Evolutionary conservation across 139 green algal species (phyloP).

Genomic region (Chlamydomonas sp.): DNA sequence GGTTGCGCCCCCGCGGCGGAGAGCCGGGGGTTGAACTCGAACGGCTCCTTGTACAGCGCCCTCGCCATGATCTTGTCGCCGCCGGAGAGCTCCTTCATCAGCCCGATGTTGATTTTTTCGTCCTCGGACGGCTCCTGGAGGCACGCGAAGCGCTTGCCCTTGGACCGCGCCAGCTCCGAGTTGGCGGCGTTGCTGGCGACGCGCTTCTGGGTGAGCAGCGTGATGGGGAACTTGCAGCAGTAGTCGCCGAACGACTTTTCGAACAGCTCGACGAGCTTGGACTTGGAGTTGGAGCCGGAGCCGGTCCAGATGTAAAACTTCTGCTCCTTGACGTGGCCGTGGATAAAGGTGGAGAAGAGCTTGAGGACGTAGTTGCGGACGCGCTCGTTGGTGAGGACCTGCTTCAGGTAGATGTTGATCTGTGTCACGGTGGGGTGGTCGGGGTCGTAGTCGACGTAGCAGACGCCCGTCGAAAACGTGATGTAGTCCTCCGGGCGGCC

Average conservation of each 20-base stretch:
- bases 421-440: neutral
- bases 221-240: constrained; percentile 13
- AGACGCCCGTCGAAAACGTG: constrained; percentile 10
- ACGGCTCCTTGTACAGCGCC: constrained; percentile 8
- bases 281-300: constrained; percentile 14
- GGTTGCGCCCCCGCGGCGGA: too few species aligned
- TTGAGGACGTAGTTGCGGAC: constrained; percentile 15
- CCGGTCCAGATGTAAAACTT: constrained; percentile 17
- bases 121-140: constrained; percentile 13
- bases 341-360: constrained; percentile 9
- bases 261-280: neutral
- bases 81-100: constrained; percentile 18
- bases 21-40: constrained; percentile 20
- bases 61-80: constrained; percentile 9
- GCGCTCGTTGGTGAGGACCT: constrained; percentile 3
- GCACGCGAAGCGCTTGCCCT: constrained; percentile 16
- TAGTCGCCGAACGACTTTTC: constrained; percentile 16
- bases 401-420: neutral
- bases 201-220: constrained; percentile 21
- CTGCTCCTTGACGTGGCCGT: constrained; percentile 3
- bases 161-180: constrained; percentile 9
- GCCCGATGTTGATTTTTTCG: constrained; percentile 16
- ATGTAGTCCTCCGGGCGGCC: constrained; percentile 20
- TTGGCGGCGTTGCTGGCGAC: constrained; percentile 9
- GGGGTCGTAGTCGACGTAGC: constrained; percentile 1